Conservation (phyloP, 352 stramenopile species). For the Thraustotheca clavata region DNA sequence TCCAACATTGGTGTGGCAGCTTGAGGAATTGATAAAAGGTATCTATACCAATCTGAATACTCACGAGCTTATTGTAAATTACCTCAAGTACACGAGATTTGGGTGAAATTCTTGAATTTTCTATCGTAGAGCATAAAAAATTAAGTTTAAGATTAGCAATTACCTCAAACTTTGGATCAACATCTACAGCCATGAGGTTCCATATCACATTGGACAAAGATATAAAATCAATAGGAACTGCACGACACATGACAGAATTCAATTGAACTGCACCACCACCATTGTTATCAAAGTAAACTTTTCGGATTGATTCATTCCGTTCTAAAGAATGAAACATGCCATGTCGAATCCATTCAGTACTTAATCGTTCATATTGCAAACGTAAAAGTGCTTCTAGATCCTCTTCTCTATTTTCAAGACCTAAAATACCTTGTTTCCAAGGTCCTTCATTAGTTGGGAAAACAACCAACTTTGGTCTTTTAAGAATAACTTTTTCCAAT, state of each 20-base stretch:
- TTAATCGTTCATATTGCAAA: background rate
- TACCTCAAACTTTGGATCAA: background rate
- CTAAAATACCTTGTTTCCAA: slow-evolving; percentile 14
- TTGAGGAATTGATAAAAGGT: background rate
- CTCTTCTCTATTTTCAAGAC: background rate
- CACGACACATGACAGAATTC: slow-evolving; percentile 3
- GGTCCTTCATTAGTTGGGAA: slow-evolving; percentile 2
- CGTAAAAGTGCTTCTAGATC: slow-evolving; percentile 11
- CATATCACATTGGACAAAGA: background rate
- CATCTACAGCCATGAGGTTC: background rate
- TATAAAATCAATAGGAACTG: background rate
- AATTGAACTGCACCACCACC: background rate
- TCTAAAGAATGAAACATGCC: background rate
- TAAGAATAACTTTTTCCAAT: slow-evolving; percentile 7
- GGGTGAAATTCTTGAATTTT: background rate
- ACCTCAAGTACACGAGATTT: background rate
- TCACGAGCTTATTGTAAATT: background rate
- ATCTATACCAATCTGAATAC: background rate
- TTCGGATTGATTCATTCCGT: background rate
- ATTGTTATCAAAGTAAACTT: background rate
- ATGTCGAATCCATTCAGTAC: slow-evolving; percentile 5
- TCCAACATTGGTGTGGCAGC: background rate
- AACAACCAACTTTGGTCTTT: slow-evolving; percentile 9
- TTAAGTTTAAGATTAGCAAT: background rate
- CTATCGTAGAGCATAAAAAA: background rate